phyloP scores from a whole-genome alignment of 805 yeast species.

The Priceomyces carsonii region DNA sequence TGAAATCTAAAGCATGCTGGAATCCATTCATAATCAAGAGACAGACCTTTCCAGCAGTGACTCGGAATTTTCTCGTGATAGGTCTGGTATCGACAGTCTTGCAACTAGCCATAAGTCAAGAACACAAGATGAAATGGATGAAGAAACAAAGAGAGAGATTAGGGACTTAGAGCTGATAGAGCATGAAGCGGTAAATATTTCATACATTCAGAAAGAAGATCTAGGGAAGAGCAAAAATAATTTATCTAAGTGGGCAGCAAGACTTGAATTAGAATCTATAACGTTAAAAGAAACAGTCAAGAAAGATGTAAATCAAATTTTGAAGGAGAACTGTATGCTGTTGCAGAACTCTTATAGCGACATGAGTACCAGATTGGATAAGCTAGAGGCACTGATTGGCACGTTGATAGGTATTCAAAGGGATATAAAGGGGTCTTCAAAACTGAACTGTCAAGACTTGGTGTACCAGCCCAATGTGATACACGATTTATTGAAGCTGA shows the following conservation, averaged over 20 bases:
- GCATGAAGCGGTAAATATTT: background rate
- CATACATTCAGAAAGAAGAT: background rate
- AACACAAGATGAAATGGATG: constrained; percentile 2
- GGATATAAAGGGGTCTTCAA: too few species aligned
- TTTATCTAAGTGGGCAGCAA: constrained; percentile 29
- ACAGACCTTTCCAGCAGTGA: constrained; percentile 26
- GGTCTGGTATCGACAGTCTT: background rate
- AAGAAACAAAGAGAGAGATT: background rate
- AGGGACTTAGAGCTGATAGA: background rate
- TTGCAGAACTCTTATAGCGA: constrained; percentile 1
- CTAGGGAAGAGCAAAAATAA: constrained; percentile 2
- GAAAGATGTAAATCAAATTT: constrained; percentile 7
- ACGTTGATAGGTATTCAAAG: background rate
- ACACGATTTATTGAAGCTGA: too few species aligned
- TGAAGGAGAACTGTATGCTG: constrained; percentile 6
- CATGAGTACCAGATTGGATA: background rate
- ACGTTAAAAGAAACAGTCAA: constrained; percentile 20
- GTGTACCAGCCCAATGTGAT: too few species aligned
- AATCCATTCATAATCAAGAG: constrained; percentile 11
- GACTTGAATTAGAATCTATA: constrained; percentile 29
- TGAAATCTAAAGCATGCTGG: background rate
- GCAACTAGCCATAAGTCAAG: constrained; percentile 1
- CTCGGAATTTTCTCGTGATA: constrained; percentile 7
- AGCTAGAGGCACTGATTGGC: background rate
- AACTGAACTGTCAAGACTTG: too few species aligned